Percentiles rank a stretch among this genome's conserved stretches.
phyloP scores from a whole-genome alignment of 257 asterid genomes.

The Anisodus tanguticus region DNA sequence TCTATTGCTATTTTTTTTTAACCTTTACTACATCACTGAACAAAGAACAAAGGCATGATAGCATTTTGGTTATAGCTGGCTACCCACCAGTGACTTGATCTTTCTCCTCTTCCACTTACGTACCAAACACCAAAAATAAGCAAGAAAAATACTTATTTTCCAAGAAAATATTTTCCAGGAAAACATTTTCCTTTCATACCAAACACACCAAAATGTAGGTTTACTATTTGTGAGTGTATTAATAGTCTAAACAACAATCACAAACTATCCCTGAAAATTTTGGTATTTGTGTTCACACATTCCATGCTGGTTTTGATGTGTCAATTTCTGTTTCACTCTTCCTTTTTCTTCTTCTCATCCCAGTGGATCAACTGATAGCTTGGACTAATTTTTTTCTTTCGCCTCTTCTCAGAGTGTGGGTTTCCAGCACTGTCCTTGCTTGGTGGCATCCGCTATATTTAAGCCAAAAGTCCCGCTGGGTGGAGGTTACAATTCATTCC shows the following conservation, averaged over 20 bases:
- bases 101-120: not conserved
- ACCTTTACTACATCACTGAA: not conserved
- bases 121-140: too few species aligned
- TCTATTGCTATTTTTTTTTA: not conserved
- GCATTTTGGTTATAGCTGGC: not conserved
- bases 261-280: not conserved
- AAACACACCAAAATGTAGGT: not conserved
- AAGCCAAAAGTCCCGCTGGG: slow-evolving; percentile 73
- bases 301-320: not conserved
- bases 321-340: slow-evolving; percentile 4
- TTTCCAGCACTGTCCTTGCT: slow-evolving; percentile 66
- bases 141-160: too few species aligned
- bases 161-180: too few species aligned
- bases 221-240: not conserved
- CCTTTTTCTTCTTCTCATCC: not conserved
- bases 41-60: not conserved
- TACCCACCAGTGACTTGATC: not conserved
- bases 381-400: not conserved
- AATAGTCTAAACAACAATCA: not conserved
- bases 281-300: not conserved
- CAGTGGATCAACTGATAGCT: not conserved
- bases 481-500: slow-evolving; percentile 75
- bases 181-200: too few species aligned
- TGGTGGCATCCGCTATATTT: slow-evolving; percentile 59
- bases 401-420: slow-evolving; percentile 58